These are phyloP conservation scores for Penicillium riverlandense DNA, from an alignment of 495 filamentous ascomycete genomes.

Conservation along the genomic window DNA sequence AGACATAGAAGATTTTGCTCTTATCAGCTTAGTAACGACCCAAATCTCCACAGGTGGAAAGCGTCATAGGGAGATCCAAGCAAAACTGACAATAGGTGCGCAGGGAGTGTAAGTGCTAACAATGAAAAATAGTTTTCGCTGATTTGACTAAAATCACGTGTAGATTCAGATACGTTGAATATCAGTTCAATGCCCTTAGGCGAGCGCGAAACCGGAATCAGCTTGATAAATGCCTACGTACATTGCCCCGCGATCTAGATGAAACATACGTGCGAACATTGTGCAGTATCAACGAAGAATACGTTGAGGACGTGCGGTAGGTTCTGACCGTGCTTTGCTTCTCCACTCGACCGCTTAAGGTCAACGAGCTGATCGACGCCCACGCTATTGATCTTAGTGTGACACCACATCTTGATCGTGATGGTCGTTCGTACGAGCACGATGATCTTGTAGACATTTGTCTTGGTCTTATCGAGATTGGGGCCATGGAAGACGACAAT, in stretches of 20 bases:
- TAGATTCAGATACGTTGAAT: conserved; percentile 35
- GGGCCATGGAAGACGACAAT: background rate
- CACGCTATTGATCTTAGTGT: conserved; percentile 19
- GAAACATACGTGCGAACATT: conserved; percentile 30
- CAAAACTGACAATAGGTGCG: conserved; percentile 14
- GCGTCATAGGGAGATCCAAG: conserved; percentile 20
- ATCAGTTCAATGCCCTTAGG: conserved; percentile 25
- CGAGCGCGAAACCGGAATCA: conserved; percentile 6
- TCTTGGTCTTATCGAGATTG: conserved; percentile 21
- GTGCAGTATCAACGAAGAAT: conserved; percentile 14
- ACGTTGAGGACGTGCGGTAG: conserved; percentile 15
- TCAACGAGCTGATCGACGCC: conserved; percentile 21
- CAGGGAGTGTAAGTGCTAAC: conserved; percentile 25
- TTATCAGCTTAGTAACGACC: conserved; percentile 21
- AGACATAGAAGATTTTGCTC: conserved; percentile 24
- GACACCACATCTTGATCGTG: conserved; percentile 10
- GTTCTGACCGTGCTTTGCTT: conserved; percentile 27
- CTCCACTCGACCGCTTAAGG: conserved; percentile 18
- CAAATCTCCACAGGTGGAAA: background rate
- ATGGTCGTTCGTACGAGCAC: conserved; percentile 9
- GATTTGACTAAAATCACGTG: background rate
- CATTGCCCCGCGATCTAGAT: conserved; percentile 27
- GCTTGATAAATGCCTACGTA: conserved; percentile 16
- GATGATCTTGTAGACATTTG: conserved; percentile 21
- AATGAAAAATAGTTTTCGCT: too few relatives aligned